phyloP scores from a whole-genome alignment of 306 rosid species.

The Dalbergia cochinchinensis region DNA sequence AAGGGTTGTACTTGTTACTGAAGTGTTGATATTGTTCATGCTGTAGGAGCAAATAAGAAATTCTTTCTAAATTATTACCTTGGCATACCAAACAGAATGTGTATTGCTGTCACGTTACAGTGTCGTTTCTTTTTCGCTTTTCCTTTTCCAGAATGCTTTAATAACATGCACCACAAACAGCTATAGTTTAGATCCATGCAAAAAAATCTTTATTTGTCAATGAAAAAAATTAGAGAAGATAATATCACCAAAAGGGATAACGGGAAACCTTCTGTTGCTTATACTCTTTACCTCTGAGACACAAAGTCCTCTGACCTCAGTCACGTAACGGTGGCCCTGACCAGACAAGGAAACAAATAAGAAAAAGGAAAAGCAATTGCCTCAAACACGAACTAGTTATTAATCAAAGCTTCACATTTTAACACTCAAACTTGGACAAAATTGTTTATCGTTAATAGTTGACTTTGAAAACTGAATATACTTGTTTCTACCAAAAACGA shows the following conservation, averaged over 20 bases:
- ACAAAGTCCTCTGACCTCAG: constrained; percentile 65
- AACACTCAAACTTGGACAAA: constrained; percentile 20
- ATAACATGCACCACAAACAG: no score
- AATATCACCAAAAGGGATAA: neutral
- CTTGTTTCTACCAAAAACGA: no score
- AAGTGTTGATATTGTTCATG: no score
- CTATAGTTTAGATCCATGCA: no score
- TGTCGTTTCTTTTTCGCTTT: constrained; percentile 65
- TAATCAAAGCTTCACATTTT: constrained; percentile 21
- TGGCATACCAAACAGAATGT: constrained; percentile 91
- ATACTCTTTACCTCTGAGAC: constrained; percentile 59
- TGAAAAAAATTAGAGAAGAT: neutral
- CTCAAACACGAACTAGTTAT: constrained; percentile 28
- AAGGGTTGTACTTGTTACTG: no score
- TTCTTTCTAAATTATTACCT: constrained; percentile 63
- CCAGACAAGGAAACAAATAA: constrained; percentile 29
- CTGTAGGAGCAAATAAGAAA: no score
- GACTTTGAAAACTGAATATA: constrained; percentile 22
- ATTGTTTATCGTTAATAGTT: neutral
- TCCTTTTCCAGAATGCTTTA: constrained; percentile 39
- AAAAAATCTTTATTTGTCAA: constrained; percentile 24
- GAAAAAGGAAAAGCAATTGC: constrained; percentile 3
- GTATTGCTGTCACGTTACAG: constrained; percentile 97
- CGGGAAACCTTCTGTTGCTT: constrained; percentile 52
- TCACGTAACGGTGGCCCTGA: constrained; percentile 67